Conservation (phyloP, 345 rosid species). For the Syzygium grande region DNA sequence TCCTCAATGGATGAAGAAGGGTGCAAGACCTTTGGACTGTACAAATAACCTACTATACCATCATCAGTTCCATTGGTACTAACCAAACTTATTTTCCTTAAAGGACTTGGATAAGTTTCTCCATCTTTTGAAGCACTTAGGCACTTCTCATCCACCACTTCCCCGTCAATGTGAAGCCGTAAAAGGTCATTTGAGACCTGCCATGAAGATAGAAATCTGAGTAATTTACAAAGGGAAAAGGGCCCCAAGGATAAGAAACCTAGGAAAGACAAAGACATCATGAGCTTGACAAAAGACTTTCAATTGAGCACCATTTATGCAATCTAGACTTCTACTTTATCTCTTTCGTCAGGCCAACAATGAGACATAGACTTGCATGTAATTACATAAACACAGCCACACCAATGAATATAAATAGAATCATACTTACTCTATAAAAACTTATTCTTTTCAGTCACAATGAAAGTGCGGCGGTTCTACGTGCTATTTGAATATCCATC, state of each 20-base stretch:
- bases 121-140: conserved; percentile 23
- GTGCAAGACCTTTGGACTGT: conserved; percentile 39
- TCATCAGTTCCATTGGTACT: conserved; percentile 32
- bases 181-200: conserved; percentile 42
- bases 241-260: not conserved
- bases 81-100: conserved; percentile 33
- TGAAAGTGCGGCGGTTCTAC: not conserved
- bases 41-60: conserved; percentile 52
- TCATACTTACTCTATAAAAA: not conserved
- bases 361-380: not conserved
- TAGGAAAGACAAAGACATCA: not conserved
- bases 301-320: not conserved
- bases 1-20: conserved; percentile 26
- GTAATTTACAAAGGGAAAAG: not conserved
- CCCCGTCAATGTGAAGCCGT: conserved; percentile 53
- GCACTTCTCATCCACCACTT: conserved; percentile 43
- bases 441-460: not conserved
- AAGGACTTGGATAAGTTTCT: conserved; percentile 15
- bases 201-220: not conserved
- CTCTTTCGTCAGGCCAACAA: not conserved
- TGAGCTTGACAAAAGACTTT: not conserved
- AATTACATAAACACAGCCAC: not conserved
- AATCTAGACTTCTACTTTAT: not conserved
- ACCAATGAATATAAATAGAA: not conserved
- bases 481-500: not conserved